phyloP scores from a whole-genome alignment of 306 rosid species.

The Cercis canadensis region DNA sequence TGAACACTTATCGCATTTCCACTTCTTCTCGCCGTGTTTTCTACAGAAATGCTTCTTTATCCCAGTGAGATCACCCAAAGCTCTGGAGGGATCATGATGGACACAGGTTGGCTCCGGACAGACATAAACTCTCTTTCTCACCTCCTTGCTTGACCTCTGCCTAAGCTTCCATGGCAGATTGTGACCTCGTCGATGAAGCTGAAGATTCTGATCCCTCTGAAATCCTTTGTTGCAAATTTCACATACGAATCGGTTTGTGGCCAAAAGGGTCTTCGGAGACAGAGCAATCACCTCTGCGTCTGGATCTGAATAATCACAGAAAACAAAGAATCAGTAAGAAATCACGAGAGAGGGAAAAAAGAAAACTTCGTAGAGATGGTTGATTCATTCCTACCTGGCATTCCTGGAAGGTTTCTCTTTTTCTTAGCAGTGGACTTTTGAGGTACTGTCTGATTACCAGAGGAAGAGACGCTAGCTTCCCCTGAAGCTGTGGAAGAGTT shows the following conservation, averaged over 20 bases:
- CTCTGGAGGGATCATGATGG: slow-evolving; percentile 90
- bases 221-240: slow-evolving; percentile 96
- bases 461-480: slow-evolving; percentile 83
- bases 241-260: slow-evolving; percentile 87
- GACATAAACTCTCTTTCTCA: slow-evolving; percentile 85
- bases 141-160: slow-evolving; percentile 81
- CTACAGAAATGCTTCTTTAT: slow-evolving; percentile 94
- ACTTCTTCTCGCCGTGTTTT: slow-evolving; percentile 95
- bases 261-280: slow-evolving; percentile 83
- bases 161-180: slow-evolving; percentile 93
- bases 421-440: slow-evolving; percentile 66
- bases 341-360: background rate
- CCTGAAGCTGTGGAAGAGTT: slow-evolving; percentile 83
- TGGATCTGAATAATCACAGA: slow-evolving; percentile 65
- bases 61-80: slow-evolving; percentile 90
- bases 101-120: slow-evolving; percentile 88
- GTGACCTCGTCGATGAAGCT: slow-evolving; percentile 91
- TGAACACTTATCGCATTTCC: slow-evolving; percentile 94
- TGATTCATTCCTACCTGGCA: slow-evolving; percentile 70
- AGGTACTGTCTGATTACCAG: slow-evolving; percentile 61
- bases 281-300: slow-evolving; percentile 93
- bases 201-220: slow-evolving; percentile 96
- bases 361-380: background rate
- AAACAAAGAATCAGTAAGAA: background rate
- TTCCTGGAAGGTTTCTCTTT: slow-evolving; percentile 89